Evolutionary conservation across 179 eudicot species (phyloP), one percentile per base, ranked within the genome.

Genomic region (Gypsophila paniculata): DNA sequence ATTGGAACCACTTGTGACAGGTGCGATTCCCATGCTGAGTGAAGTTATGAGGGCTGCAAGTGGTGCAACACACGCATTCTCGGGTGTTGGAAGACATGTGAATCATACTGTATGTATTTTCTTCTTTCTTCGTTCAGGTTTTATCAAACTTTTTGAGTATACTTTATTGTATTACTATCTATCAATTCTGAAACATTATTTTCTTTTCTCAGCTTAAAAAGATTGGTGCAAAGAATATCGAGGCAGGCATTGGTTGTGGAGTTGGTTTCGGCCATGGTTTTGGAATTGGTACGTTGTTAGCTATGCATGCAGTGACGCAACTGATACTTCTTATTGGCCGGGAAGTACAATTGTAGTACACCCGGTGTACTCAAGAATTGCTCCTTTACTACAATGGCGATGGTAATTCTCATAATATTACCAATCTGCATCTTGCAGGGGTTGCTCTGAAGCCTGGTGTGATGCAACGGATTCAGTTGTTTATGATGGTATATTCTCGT

Each of bases 211-310:
- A 94, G 99, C 72, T 91, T 74, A 88, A 82, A 83, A 94, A 83
- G 86, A 73, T 88, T 53, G 97, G 96, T 34, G 96, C 88, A 44
- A 91, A 91, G 79, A 88, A 86, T 77, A 82, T 90, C 81, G 82
- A 91, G 78, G 92, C 86, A 15, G 99, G 99, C 70, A 76, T 91
- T 64, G 99, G 99, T 36, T 94, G 99, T 75, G 99, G 99, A 81
- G 88, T 94, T 79, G 99, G 99, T 82, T 84, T 91, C 74, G 97
- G 97, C 36, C 97, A 94, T 81, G 99, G 99, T 75, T 87, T 89
- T 74, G 99, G 99, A 78, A 82, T 88, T 73, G 97, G 99, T 91
- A 86, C 57, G 85, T 76, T 18, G 39, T 54, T 73, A 34, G 6
- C 55, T 52, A 22, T 72, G 11, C 51, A 5, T 14, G 18, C 54